Evolutionary conservation across 2,329 filamentous ascomycete species (phyloP).

Genomic region (Aspergillus sp.): DNA sequence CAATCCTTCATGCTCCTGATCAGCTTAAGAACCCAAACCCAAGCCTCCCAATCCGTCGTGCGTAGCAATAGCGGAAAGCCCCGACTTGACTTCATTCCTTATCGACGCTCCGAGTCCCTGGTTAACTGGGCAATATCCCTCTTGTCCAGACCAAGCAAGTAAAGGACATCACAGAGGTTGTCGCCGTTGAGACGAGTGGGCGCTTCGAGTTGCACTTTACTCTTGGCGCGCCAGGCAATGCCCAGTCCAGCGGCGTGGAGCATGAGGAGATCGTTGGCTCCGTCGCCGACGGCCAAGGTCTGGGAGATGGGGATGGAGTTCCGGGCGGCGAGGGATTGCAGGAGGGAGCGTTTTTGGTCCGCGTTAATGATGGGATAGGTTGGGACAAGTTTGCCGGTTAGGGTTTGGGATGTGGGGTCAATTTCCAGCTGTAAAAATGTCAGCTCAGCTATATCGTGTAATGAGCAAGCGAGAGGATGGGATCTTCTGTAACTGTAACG

Average conservation of each 20-base stretch:
- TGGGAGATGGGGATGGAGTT: conserved; percentile 48
- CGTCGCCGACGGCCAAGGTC: conserved; percentile 54
- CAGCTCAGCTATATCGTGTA: neutral
- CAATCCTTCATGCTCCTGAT: too few relatives aligned
- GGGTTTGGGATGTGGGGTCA: conserved; percentile 36
- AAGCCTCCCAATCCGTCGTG: too few relatives aligned
- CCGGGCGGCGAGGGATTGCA: conserved; percentile 47
- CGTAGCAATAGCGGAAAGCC: too few relatives aligned
- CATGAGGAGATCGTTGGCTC: conserved; percentile 59
- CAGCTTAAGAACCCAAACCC: too few relatives aligned
- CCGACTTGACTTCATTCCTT: conserved; percentile 1
- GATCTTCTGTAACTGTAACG: conserved; percentile 6
- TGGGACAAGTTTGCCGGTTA: conserved; percentile 52
- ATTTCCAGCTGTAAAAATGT: conserved; percentile 39
- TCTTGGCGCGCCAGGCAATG: conserved; percentile 57
- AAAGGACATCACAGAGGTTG: conserved; percentile 50
- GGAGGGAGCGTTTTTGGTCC: conserved; percentile 48
- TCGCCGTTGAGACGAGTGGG: conserved; percentile 52
- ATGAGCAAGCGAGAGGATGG: neutral
- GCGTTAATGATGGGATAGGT: conserved; percentile 51
- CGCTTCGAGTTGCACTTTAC: conserved; percentile 54
- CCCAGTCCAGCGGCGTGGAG: conserved; percentile 54
- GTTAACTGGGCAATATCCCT: conserved; percentile 43
- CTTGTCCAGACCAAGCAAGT: conserved; percentile 47
- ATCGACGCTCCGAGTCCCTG: conserved; percentile 2